These are phyloP conservation scores for Aspergillus incahuasiensis DNA, from an alignment of 495 filamentous ascomycete species.

Conservation along the genomic window DNA sequence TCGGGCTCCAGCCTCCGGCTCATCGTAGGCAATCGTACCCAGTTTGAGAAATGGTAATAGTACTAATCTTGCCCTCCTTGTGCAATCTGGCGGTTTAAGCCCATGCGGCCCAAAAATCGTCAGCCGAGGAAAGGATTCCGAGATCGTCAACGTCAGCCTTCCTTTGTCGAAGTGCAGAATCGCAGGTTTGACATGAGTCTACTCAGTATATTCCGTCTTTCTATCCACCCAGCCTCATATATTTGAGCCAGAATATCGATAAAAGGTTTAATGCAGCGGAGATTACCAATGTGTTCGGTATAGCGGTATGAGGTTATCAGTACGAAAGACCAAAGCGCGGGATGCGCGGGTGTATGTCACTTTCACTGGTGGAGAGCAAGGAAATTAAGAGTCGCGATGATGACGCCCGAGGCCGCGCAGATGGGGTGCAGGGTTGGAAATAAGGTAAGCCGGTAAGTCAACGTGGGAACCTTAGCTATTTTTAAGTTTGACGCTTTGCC, in stretches of 20 bases:
- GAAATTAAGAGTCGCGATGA: slow-evolving; percentile 7
- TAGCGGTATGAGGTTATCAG: too few relatives aligned
- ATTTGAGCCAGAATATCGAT: too few relatives aligned
- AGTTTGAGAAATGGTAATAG: slow-evolving; percentile 4
- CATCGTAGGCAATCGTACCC: neutral
- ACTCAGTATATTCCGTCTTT: neutral
- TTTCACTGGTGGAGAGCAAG: neutral
- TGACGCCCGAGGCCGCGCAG: neutral
- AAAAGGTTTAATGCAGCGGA: too few relatives aligned
- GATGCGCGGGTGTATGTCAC: neutral
- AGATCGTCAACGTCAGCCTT: slow-evolving; percentile 16
- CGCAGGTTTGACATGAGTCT: neutral
- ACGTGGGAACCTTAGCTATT: slow-evolving; percentile 6
- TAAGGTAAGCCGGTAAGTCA: slow-evolving; percentile 1
- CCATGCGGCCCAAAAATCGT: slow-evolving; percentile 16
- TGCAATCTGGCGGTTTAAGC: neutral
- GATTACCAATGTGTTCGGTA: neutral
- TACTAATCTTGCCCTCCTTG: neutral
- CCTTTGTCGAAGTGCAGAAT: neutral
- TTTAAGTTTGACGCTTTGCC: slow-evolving; percentile 3
- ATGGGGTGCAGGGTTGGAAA: slow-evolving; percentile 2
- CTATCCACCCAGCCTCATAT: too few relatives aligned
- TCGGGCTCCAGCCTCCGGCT: slow-evolving; percentile 6
- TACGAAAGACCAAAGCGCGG: neutral
- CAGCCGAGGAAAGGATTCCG: slow-evolving; percentile 16